Evolutionary conservation across 1,284 basidiomycete genomes (phyloP), one percentile per base, ranked within the genome.

Genomic region (Ceratobasidium sp.): DNA sequence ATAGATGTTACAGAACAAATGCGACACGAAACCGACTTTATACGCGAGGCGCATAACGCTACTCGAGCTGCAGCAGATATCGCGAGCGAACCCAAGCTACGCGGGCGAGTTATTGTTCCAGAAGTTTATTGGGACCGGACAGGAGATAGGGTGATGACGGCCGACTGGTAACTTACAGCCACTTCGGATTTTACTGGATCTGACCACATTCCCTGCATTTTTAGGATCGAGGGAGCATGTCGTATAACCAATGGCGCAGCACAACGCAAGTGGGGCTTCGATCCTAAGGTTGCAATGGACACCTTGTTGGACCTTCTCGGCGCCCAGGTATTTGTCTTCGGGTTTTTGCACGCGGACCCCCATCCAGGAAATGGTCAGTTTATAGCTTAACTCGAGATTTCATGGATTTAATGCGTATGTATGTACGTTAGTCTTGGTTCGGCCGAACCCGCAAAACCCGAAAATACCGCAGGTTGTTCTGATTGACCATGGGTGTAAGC

Each of bases 241-340:
- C 61, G 84, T 26, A 77, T 88, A 42, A 88, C 86, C 42, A 87
- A 88, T 77, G 83, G 82, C 68, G 79, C 23, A 17, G 81, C 84
- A 28, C 80, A 88, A 13, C 83, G 85, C 42, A 81, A 80, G n/a
- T 85, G 83, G 84, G 83, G 83, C 0, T 81, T 88, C 46, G 83
- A 84, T 3, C 80, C 83, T 4, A 83, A 85, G 64, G 84, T 86
- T 23, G 70, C 68, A 28, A 83, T 84, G 82, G 82, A 85, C n/a
- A 83, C 84, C 1, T 84, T 85, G 77, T 84, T 84, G 38, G 86
- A 86, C 15, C 84, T 86, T 1, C 82, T 84, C 66, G 80, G 81
- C 1, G 81, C 80, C n/a, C 81, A 82, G 85, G 86, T 86, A 13
- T 89, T 89, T 79, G 85, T 84, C 26, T 88, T 85, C 85, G 87